Evolutionary conservation across 176 grass and related monocot species (phyloP).

Genomic region (Dactylis glomerata): DNA sequence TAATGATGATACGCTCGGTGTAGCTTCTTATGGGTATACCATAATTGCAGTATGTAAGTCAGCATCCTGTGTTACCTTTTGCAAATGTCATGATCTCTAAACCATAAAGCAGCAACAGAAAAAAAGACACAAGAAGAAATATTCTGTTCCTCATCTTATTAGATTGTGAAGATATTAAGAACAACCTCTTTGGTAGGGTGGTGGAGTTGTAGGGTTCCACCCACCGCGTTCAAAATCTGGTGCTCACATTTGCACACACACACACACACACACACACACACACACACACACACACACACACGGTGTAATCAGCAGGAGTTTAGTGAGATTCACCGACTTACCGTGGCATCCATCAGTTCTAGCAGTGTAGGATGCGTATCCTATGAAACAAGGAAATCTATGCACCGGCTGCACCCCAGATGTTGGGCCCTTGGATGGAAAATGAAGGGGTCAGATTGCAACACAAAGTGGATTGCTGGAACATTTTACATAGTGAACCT

Average conservation of each 20-base stretch:
- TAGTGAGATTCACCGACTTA: background rate
- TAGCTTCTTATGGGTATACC: constrained; percentile 62
- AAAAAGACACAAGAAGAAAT: background rate
- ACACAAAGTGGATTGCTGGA: too few species aligned
- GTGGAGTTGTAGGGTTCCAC: background rate
- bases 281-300: background rate
- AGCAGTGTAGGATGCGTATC: background rate
- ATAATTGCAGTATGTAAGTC: constrained; percentile 81
- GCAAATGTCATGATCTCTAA: background rate
- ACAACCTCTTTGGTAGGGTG: background rate
- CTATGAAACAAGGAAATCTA: too few species aligned
- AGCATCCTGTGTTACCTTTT: constrained; percentile 22
- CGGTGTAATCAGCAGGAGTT: background rate
- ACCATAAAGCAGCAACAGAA: constrained; percentile 11
- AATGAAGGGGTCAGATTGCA: too few species aligned
- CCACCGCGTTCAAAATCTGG: background rate
- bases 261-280: background rate
- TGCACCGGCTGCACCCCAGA: too few species aligned
- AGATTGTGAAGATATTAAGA: background rate
- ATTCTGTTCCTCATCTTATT: background rate
- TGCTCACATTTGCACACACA: background rate
- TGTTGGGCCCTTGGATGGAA: too few species aligned
- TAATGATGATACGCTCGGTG: constrained; percentile 57
- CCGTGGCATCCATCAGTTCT: background rate
- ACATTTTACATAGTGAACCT: too few species aligned